phyloP scores from a whole-genome alignment of 2,329 filamentous ascomycete species.

The Parastagonospora nodorum region DNA sequence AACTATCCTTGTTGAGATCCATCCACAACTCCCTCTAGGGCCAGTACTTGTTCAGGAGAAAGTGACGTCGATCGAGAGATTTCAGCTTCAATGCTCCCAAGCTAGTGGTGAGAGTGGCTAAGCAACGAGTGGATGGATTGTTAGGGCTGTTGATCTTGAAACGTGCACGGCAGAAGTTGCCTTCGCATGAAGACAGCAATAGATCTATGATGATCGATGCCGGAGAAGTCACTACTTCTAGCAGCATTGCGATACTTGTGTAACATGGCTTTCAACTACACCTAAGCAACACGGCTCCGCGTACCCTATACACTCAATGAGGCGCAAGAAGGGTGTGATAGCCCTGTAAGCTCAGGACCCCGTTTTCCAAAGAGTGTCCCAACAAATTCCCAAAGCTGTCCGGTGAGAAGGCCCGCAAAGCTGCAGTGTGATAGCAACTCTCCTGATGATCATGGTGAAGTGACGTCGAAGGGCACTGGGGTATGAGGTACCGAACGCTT shows the following conservation, averaged over 20 bases:
- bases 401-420: conserved; percentile 1
- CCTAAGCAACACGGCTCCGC: neutral
- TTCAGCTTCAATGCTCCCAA: conserved; percentile 29
- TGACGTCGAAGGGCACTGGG: conserved; percentile 31
- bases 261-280: conserved; percentile 3
- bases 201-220: conserved; percentile 29
- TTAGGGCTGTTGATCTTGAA: conserved; percentile 30
- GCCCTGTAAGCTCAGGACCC: neutral
- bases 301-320: neutral
- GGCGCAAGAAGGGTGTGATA: conserved; percentile 1
- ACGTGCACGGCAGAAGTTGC: conserved; percentile 27
- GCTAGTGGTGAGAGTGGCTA: conserved; percentile 22
- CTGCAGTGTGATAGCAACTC: neutral
- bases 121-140: conserved; percentile 12
- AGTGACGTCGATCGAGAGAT: conserved; percentile 38
- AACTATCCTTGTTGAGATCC: conserved; percentile 20
- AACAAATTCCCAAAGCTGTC: neutral
- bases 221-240: conserved; percentile 23
- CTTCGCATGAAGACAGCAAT: conserved; percentile 11
- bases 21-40: conserved; percentile 15
- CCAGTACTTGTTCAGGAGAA: conserved; percentile 8
- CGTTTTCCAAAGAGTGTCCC: neutral
- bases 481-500: conserved; percentile 11
- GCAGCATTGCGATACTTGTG: conserved; percentile 25
- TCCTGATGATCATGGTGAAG: conserved; percentile 6